Conservation (phyloP, 805 yeast species). For the Wickerhamiella domercqiae region DNA sequence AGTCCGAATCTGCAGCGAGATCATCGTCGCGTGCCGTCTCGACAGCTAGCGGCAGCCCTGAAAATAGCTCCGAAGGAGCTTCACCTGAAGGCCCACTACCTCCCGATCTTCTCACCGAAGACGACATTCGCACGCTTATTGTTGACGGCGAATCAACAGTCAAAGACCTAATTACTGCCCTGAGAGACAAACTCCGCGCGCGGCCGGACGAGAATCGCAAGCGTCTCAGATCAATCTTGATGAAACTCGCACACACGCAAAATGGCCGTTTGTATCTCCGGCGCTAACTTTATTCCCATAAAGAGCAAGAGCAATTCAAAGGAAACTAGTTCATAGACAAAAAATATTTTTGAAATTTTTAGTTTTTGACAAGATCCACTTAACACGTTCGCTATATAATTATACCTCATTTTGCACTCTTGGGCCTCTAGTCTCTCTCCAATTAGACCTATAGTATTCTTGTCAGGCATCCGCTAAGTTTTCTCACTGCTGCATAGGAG, state of each 20-base stretch:
- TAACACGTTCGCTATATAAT: too few species aligned
- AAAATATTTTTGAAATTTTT: too few species aligned
- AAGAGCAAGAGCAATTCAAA: too few species aligned
- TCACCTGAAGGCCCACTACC: slow-evolving; percentile 22
- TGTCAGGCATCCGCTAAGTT: too few species aligned
- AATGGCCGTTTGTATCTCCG: too few species aligned
- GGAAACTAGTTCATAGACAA: too few species aligned
- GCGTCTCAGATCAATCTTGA: slow-evolving; percentile 42
- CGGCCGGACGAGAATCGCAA: slow-evolving; percentile 49
- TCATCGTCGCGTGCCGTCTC: background rate
- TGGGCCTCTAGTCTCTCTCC: too few species aligned
- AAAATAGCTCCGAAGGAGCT: slow-evolving; percentile 17
- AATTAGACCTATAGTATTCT: too few species aligned
- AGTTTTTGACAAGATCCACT: too few species aligned
- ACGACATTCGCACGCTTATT: slow-evolving; percentile 55
- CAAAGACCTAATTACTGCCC: slow-evolving; percentile 44
- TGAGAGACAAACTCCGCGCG: slow-evolving; percentile 42
- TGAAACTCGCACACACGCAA: slow-evolving; percentile 41
- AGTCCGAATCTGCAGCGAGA: background rate
- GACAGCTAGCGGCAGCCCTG: slow-evolving; percentile 2
- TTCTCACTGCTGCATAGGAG: too few species aligned
- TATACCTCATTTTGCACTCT: too few species aligned
- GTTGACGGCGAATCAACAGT: slow-evolving; percentile 32
- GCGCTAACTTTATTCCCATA: too few species aligned
- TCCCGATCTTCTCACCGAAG: slow-evolving; percentile 40